phyloP scores from a whole-genome alignment of 495 filamentous ascomycete species.

The Penicillium samsonianum region DNA sequence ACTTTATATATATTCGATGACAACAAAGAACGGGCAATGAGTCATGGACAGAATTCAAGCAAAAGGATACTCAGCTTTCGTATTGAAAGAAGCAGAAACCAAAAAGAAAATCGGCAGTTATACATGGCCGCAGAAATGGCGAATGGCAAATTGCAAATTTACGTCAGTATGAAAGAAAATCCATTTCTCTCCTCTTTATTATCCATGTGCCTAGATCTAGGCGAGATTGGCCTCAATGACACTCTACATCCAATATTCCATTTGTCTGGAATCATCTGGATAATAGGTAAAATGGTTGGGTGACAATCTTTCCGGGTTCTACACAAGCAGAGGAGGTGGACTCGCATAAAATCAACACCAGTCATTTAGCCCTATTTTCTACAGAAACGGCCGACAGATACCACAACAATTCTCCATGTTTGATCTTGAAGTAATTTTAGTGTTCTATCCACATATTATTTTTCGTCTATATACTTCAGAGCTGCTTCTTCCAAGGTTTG shows the following conservation, averaged over 20 bases:
- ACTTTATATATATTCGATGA: not conserved
- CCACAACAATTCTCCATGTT: not conserved
- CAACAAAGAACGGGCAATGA: not conserved
- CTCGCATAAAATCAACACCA: not conserved
- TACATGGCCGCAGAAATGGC: conserved; percentile 24
- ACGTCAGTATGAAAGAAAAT: conserved; percentile 23
- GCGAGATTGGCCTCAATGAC: not conserved
- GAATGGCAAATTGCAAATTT: conserved; percentile 19
- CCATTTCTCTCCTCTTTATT: not conserved
- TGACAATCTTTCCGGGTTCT: not conserved
- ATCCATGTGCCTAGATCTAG: not conserved
- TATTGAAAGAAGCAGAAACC: not conserved
- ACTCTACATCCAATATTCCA: not conserved
- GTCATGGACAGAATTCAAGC: not conserved
- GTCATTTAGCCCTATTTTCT: not conserved
- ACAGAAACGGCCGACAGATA: not conserved
- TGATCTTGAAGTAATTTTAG: not conserved
- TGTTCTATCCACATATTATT: not conserved
- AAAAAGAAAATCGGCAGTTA: not conserved
- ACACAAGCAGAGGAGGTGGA: not conserved
- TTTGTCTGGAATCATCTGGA: not conserved
- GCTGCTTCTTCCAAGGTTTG: not conserved
- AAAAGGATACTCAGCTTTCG: not conserved
- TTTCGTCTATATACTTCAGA: not conserved
- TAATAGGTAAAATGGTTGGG: not conserved